Evolutionary conservation across 495 filamentous ascomycete species (phyloP).

Genomic region (Jackrogersella minutella): DNA sequence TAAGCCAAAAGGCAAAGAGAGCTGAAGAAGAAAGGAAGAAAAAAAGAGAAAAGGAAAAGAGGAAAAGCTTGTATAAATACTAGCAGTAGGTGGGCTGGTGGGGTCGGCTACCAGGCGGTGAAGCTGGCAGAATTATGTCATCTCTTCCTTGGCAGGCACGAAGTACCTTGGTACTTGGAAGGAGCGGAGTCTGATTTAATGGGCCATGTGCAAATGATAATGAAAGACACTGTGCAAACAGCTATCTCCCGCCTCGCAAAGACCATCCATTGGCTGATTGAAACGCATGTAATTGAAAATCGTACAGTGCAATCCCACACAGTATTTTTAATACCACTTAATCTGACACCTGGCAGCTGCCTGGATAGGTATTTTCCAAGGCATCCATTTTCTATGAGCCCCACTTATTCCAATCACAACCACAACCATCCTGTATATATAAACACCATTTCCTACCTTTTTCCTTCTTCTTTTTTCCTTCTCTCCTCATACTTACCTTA

Average conservation of each 20-base stretch:
- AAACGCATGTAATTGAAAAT: no score
- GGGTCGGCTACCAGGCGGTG: background rate
- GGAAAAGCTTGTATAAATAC: background rate
- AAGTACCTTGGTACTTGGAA: background rate
- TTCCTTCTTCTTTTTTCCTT: slow-evolving; percentile 24
- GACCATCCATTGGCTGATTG: no score
- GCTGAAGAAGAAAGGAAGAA: slow-evolving; percentile 47
- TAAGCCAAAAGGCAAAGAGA: slow-evolving; percentile 76
- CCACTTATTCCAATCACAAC: slow-evolving; percentile 13
- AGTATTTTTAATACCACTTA: no score
- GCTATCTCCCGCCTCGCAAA: no score
- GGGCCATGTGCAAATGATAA: no score
- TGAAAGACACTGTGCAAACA: no score
- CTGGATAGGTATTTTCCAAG: background rate
- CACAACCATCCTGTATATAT: slow-evolving; percentile 4
- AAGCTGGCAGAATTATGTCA: slow-evolving; percentile 19
- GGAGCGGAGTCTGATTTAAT: no score
- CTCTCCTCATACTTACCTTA: slow-evolving; percentile 80
- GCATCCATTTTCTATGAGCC: background rate
- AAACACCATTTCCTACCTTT: background rate
- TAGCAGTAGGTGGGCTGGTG: background rate
- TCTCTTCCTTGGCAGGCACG: slow-evolving; percentile 4
- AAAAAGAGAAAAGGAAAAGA: background rate
- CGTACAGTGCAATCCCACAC: no score
- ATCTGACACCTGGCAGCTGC: no score